Conservation (phyloP, 78 protist genomes). For the Dictyostelium purpureum region DNA sequence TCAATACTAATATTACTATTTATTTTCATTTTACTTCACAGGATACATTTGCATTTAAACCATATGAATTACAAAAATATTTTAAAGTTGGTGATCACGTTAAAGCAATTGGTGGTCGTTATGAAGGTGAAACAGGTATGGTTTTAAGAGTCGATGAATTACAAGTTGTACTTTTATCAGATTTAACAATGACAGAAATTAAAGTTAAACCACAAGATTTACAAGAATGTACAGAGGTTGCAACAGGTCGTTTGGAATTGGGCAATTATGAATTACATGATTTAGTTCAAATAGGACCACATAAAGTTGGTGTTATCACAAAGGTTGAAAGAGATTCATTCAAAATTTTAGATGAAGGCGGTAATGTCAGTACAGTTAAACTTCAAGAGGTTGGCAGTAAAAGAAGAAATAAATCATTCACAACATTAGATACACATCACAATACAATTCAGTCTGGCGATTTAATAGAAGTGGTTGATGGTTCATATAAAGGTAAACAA, state of each 20-base stretch:
- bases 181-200: constrained; percentile 66
- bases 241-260: constrained; percentile 71
- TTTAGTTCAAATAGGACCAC: constrained; percentile 62
- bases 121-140: constrained; percentile 85
- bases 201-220: constrained; percentile 68
- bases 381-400: constrained; percentile 79
- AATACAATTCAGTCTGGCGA: constrained; percentile 44
- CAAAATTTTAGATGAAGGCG: constrained; percentile 52
- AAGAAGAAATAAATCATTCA: constrained; percentile 30
- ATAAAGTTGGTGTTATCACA: constrained; percentile 67
- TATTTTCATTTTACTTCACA: background rate
- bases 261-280: constrained; percentile 83
- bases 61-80: constrained; percentile 63
- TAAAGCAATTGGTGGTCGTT: constrained; percentile 76
- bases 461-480: constrained; percentile 50
- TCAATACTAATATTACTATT: background rate
- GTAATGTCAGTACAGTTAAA: constrained; percentile 46
- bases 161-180: constrained; percentile 59
- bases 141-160: constrained; percentile 64
- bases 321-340: constrained; percentile 81
- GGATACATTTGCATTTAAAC: constrained; percentile 40
- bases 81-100: constrained; percentile 82
- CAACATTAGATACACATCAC: constrained; percentile 65
- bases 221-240: constrained; percentile 70
- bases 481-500: constrained; percentile 42